These are phyloP conservation scores for Capsella rubella DNA, from an alignment of 441 rosid species.

Conservation along the genomic window DNA sequence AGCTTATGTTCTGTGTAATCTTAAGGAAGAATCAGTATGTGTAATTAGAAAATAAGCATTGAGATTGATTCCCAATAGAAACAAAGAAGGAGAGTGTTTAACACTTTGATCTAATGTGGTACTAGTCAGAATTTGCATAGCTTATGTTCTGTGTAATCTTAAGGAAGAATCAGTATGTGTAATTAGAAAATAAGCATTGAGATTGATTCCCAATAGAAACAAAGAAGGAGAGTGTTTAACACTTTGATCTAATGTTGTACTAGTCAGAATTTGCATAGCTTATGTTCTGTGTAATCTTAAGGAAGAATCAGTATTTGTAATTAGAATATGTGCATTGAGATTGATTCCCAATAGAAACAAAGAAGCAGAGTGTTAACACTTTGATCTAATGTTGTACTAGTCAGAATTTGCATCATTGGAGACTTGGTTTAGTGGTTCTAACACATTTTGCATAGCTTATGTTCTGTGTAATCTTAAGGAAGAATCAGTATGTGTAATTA, in stretches of 20 bases:
- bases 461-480: neutral
- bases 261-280: too few relatives aligned
- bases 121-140: too few relatives aligned
- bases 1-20: too few relatives aligned
- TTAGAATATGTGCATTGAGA: neutral
- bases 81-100: neutral
- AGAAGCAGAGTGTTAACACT: neutral
- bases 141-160: neutral
- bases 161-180: neutral
- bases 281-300: too few relatives aligned
- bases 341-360: neutral
- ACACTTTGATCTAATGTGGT: too few relatives aligned
- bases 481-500: neutral
- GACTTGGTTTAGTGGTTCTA: too few relatives aligned
- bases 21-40: too few relatives aligned
- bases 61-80: neutral
- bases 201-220: neutral
- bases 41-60: neutral
- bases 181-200: neutral
- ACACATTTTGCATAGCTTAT: too few relatives aligned
- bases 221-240: too few relatives aligned
- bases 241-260: too few relatives aligned
- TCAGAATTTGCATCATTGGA: too few relatives aligned
- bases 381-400: neutral
- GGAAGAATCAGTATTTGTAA: too few relatives aligned